Percentiles rank a stretch among this genome's conserved stretches.
phyloP scores from a whole-genome alignment of 352 stramenopile species.

The Globisporangium sylvaticum region DNA sequence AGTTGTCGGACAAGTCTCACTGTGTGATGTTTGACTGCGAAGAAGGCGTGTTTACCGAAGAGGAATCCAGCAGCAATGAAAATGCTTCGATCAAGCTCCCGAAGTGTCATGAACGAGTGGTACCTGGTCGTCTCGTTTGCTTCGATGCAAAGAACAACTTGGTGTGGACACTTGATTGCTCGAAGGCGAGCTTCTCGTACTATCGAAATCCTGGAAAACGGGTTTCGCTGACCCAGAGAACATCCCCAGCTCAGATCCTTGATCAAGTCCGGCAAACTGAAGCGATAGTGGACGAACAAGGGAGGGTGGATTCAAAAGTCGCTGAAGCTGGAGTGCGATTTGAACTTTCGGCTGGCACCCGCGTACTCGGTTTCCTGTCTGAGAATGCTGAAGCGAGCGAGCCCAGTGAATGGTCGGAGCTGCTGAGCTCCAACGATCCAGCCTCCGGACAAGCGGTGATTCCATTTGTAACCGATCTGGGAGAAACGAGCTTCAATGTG shows the following conservation, averaged over 20 bases:
- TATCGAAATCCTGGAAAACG: slow-evolving; percentile 43
- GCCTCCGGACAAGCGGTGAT: slow-evolving; percentile 5
- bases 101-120: slow-evolving; percentile 25
- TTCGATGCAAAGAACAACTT: slow-evolving; percentile 55
- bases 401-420: slow-evolving; percentile 8
- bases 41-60: slow-evolving; percentile 11
- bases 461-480: slow-evolving; percentile 44
- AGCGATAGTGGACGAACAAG: neutral
- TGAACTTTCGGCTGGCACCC: slow-evolving; percentile 17
- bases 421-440: neutral
- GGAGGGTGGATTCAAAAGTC: neutral
- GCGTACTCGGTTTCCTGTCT: slow-evolving; percentile 36
- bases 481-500: slow-evolving; percentile 27
- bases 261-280: neutral
- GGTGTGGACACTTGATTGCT: slow-evolving; percentile 33
- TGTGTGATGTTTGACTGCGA: slow-evolving; percentile 54
- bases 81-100: neutral
- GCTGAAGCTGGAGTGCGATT: neutral
- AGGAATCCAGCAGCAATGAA: neutral
- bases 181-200: slow-evolving; percentile 25
- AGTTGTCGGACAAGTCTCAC: slow-evolving; percentile 23
- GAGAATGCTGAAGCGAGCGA: slow-evolving; percentile 34
- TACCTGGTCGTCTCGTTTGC: slow-evolving; percentile 28
- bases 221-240: slow-evolving; percentile 37
- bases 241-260: slow-evolving; percentile 4